phyloP scores from a whole-genome alignment of 75 land plant genomes.

The Sequoiadendron giganteum region DNA sequence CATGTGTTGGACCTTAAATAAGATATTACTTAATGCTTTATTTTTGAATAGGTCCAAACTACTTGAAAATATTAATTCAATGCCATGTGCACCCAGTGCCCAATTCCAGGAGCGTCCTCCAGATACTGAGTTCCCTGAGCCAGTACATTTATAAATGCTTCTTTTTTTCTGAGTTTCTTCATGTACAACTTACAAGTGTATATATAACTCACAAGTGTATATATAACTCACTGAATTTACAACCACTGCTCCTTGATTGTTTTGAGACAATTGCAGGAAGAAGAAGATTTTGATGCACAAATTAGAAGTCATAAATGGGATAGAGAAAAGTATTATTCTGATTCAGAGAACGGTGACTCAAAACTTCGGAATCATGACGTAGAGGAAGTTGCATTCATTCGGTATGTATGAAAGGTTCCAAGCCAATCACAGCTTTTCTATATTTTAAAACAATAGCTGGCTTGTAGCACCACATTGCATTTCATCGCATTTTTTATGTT shows the following conservation, averaged over 20 bases:
- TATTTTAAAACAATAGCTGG: not conserved
- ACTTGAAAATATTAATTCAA: constrained; percentile 10
- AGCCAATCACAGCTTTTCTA: not conserved
- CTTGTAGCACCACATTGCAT: not conserved
- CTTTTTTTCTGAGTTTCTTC: not conserved
- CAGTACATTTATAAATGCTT: not conserved
- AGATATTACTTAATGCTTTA: not conserved
- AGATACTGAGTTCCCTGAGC: constrained; percentile 16
- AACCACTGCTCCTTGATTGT: not conserved
- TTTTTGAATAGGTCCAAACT: constrained; percentile 6
- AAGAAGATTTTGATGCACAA: constrained; percentile 2
- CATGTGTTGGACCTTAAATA: not conserved
- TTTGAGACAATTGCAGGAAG: constrained; percentile 1
- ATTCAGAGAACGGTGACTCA: constrained; percentile 9
- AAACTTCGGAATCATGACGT: constrained; percentile 13
- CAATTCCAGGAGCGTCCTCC: constrained; percentile 14
- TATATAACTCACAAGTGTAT: not conserved
- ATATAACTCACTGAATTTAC: not conserved
- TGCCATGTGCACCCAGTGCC: constrained; percentile 13
- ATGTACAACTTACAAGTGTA: not conserved
- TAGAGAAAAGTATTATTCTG: constrained; percentile 8
- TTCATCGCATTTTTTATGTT: not conserved
- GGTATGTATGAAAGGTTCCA: not conserved
- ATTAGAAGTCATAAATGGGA: constrained; percentile 12
- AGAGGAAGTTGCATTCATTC: not conserved